Percentiles rank a stretch among this genome's conserved stretches.
Evolutionary conservation across 148 eudicot species (phyloP).

Genomic region (Beta vulgaris): DNA sequence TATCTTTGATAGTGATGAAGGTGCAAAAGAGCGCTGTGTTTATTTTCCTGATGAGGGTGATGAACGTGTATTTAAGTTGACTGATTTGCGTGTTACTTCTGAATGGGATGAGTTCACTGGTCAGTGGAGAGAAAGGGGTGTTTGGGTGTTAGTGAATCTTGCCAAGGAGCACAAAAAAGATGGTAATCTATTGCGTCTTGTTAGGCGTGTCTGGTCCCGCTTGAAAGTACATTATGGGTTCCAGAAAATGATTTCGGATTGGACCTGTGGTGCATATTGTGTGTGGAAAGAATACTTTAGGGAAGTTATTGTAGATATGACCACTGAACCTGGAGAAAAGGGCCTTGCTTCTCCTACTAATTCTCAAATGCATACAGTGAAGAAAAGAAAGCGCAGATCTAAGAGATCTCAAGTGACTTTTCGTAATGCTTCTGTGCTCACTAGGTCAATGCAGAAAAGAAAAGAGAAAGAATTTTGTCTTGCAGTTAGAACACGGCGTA

Average conservation of each 20-base stretch:
- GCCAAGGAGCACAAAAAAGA: constrained; percentile 31
- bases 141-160: constrained; percentile 38
- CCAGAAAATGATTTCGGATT: constrained; percentile 47
- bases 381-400: constrained; percentile 19
- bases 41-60: constrained; percentile 53
- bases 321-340: constrained; percentile 18
- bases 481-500: constrained; percentile 29
- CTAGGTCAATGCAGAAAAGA: constrained; percentile 26
- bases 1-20: constrained; percentile 40
- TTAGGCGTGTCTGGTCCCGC: constrained; percentile 38
- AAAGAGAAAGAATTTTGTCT: constrained; percentile 24
- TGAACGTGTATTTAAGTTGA: constrained; percentile 30
- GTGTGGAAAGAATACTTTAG: constrained; percentile 45
- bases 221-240: constrained; percentile 42
- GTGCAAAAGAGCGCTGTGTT: constrained; percentile 33
- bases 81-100: constrained; percentile 35
- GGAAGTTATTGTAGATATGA: constrained; percentile 34
- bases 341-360: constrained; percentile 15
- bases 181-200: constrained; percentile 24
- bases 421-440: constrained; percentile 25
- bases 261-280: constrained; percentile 47
- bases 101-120: constrained; percentile 51
- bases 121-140: constrained; percentile 46
- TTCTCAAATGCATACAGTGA: constrained; percentile 12
- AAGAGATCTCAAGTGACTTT: constrained; percentile 17